Evolutionary conservation across 768 basidiomycete species (phyloP).

Genomic region (Russula brevipes): DNA sequence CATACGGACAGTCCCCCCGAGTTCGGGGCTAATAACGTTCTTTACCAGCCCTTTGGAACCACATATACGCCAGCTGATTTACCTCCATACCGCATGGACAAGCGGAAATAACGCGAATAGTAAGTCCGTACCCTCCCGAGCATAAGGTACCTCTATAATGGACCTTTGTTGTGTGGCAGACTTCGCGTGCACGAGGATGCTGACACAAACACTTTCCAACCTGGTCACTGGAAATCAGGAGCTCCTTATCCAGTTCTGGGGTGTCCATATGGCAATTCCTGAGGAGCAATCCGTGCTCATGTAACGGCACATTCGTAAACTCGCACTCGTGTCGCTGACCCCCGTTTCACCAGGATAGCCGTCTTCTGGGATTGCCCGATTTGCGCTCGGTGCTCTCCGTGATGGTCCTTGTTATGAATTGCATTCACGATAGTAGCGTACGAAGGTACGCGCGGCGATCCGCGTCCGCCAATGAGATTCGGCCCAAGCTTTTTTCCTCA

Average conservation of each 20-base stretch:
- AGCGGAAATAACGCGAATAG: conserved; percentile 55
- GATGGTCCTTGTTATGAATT: conserved; percentile 23
- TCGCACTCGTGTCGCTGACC: conserved; percentile 7
- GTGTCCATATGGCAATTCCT: conserved; percentile 55
- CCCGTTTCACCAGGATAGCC: conserved; percentile 35
- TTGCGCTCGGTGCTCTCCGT: conserved; percentile 14
- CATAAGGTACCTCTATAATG: neutral
- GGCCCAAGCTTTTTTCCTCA: neutral
- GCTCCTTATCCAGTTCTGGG: conserved; percentile 57
- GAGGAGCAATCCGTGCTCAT: conserved; percentile 72
- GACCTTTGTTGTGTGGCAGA: conserved; percentile 40
- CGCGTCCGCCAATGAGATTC: neutral
- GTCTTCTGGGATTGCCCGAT: conserved; percentile 33
- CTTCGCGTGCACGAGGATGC: conserved; percentile 54
- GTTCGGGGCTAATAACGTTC: neutral
- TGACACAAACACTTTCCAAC: conserved; percentile 79
- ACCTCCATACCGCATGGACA: conserved; percentile 71
- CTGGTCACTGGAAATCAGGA: conserved; percentile 68
- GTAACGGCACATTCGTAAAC: conserved; percentile 36
- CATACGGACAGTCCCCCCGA: neutral
- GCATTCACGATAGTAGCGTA: conserved; percentile 11
- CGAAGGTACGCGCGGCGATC: conserved; percentile 17
- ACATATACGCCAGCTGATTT: conserved; percentile 58
- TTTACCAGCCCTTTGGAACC: conserved; percentile 61
- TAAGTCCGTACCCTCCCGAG: neutral